Conservation (phyloP, 2,329 filamentous ascomycete genomes). For the Raffaelea arxii region DNA sequence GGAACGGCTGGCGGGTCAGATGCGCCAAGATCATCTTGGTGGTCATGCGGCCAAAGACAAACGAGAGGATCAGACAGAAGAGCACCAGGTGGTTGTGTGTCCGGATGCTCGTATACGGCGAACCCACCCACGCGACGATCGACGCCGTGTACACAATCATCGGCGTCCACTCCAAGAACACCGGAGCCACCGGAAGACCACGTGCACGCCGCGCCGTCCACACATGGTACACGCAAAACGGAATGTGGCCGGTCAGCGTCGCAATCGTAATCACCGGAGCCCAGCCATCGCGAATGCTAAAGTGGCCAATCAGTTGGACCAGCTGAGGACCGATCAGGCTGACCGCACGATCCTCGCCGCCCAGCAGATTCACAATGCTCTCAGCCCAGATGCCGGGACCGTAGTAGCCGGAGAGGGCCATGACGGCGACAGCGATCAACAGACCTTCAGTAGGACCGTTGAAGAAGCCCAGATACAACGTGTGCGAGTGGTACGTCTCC, state of each 20-base stretch:
- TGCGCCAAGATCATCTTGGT: constrained; percentile 99
- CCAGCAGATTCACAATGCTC: constrained; percentile 61
- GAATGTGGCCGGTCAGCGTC: constrained; percentile 66
- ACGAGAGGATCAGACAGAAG: constrained; percentile 89
- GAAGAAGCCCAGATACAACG: constrained; percentile 88
- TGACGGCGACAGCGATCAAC: constrained; percentile 76
- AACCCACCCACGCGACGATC: constrained; percentile 78
- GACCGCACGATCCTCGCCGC: constrained; percentile 27
- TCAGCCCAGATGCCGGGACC: constrained; percentile 81
- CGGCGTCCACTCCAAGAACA: constrained; percentile 90
- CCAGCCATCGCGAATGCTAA: constrained; percentile 83
- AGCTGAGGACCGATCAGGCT: constrained; percentile 34
- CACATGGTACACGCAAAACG: constrained; percentile 84
- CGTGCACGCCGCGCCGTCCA: constrained; percentile 62
- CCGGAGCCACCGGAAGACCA: constrained; percentile 64
- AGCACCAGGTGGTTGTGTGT: constrained; percentile 79
- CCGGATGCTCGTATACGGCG: constrained; percentile 74
- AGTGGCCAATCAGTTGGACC: constrained; percentile 53
- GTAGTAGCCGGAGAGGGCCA: constrained; percentile 79
- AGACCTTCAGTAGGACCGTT: constrained; percentile 96
- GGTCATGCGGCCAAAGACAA: constrained; percentile 95
- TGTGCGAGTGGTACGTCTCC: constrained; percentile 99
- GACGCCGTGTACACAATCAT: constrained; percentile 72
- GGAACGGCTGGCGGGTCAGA: constrained; percentile 85
- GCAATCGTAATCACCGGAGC: constrained; percentile 58